Conservation (phyloP, 2,329 filamentous ascomycete species). For the Ilyonectria destructans region DNA sequence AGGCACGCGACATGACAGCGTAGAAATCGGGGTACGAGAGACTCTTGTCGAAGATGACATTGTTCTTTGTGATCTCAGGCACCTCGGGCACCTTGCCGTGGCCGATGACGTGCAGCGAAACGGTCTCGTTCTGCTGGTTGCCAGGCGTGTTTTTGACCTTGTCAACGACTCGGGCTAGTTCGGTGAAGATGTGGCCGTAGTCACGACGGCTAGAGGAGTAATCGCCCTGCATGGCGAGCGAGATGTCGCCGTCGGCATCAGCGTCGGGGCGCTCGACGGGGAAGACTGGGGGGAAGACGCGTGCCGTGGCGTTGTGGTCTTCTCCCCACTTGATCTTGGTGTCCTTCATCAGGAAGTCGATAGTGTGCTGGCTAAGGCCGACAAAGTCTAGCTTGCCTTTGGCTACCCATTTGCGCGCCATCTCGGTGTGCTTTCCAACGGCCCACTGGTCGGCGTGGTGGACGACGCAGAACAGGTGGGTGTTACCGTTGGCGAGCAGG, state of each 20-base stretch:
- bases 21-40: slow-evolving; percentile 51
- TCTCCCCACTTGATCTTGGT: slow-evolving; percentile 43
- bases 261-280: slow-evolving; percentile 41
- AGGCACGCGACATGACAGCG: slow-evolving; percentile 39
- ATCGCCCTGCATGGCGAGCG: slow-evolving; percentile 50
- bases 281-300: slow-evolving; percentile 48
- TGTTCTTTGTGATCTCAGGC: slow-evolving; percentile 40
- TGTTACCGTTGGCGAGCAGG: slow-evolving; percentile 41
- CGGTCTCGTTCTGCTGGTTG: slow-evolving; percentile 31
- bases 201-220: slow-evolving; percentile 49
- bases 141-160: slow-evolving; percentile 36
- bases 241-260: slow-evolving; percentile 37
- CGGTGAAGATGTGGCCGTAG: slow-evolving; percentile 47
- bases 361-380: slow-evolving; percentile 48
- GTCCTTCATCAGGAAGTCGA: slow-evolving; percentile 44
- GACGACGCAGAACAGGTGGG: slow-evolving; percentile 49
- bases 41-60: slow-evolving; percentile 46
- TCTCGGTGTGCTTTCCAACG: slow-evolving; percentile 41
- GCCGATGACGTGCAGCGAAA: slow-evolving; percentile 48
- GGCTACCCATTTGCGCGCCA: slow-evolving; percentile 40
- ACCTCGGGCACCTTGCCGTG: slow-evolving; percentile 47
- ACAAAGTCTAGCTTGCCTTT: slow-evolving; percentile 46
- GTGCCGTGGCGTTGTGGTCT: slow-evolving; percentile 36
- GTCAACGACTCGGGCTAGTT: slow-evolving; percentile 44
- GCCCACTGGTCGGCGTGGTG: slow-evolving; percentile 50